Conservation (phyloP, 257 asterid genomes). For the Solanum gandarillasii region DNA sequence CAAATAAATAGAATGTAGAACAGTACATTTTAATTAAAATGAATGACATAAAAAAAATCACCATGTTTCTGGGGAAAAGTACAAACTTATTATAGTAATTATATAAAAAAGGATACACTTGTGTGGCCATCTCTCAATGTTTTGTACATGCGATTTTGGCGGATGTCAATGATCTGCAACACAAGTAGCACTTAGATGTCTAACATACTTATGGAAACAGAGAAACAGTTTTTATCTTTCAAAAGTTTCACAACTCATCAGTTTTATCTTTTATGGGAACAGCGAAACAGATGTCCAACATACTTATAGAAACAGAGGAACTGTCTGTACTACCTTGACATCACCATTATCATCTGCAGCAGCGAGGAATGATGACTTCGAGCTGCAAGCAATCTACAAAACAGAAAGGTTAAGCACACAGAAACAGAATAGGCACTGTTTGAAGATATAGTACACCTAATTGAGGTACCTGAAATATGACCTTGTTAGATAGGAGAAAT, state of each 20-base stretch:
- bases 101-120: constrained; percentile 55
- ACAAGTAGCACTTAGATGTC: constrained; percentile 11
- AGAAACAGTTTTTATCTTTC: background rate
- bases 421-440: background rate
- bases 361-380: constrained; percentile 79
- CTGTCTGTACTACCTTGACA: constrained; percentile 53
- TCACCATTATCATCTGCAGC: constrained; percentile 96
- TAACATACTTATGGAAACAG: background rate
- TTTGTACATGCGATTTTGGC: constrained; percentile 64
- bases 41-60: background rate
- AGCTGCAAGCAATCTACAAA: constrained; percentile 64
- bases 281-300: background rate
- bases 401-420: background rate
- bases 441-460: background rate
- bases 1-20: background rate
- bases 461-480: background rate
- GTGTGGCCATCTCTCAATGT: constrained; percentile 86
- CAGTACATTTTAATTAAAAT: background rate
- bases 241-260: background rate
- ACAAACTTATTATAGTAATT: background rate
- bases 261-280: background rate
- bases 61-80: background rate
- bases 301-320: background rate
- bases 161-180: constrained; percentile 74
- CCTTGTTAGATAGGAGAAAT: background rate